phyloP scores from a whole-genome alignment of 2,329 filamentous ascomycete species.

The Tolypocladium sp. region DNA sequence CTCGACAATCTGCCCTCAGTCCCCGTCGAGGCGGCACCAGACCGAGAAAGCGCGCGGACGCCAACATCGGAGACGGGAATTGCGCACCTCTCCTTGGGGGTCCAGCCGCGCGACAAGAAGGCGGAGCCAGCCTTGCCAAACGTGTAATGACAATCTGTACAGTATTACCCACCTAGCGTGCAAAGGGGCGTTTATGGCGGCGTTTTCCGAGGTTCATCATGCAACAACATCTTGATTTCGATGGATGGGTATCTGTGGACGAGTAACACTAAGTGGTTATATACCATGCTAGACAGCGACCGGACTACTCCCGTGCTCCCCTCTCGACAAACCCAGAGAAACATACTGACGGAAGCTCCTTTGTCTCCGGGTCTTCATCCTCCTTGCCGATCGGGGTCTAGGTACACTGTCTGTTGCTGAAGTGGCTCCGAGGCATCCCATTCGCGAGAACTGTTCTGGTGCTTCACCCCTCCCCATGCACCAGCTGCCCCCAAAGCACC shows the following conservation, averaged over 20 bases:
- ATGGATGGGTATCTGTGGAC: background rate
- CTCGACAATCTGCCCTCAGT: slow-evolving; percentile 40
- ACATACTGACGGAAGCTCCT: background rate
- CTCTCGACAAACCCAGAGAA: background rate
- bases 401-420: background rate
- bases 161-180: background rate
- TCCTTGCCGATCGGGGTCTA: background rate
- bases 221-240: background rate
- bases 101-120: background rate
- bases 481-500: background rate
- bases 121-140: background rate
- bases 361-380: background rate
- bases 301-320: background rate
- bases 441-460: background rate
- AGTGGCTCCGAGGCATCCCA: background rate
- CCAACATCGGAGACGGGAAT: slow-evolving; percentile 29
- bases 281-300: background rate
- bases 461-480: background rate
- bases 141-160: background rate
- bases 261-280: background rate
- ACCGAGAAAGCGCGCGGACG: slow-evolving; percentile 16
- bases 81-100: slow-evolving; percentile 18
- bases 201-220: background rate
- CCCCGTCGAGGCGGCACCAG: slow-evolving; percentile 23
- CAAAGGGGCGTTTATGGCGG: background rate